These are phyloP conservation scores for Penicillium sp. DNA, from an alignment of 2,329 filamentous ascomycete species.

Conservation along the genomic window DNA sequence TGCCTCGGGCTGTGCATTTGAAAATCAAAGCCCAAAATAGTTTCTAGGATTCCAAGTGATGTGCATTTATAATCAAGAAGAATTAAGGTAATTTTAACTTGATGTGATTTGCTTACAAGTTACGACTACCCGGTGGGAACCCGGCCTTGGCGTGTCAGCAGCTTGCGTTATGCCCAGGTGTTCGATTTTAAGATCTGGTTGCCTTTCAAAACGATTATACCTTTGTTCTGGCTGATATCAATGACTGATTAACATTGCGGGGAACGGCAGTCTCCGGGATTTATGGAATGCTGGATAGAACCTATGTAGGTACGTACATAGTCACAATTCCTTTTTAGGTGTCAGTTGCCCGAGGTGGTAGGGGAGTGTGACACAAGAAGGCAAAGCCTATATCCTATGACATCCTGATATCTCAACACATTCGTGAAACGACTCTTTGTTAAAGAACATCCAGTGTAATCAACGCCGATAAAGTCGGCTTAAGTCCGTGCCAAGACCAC, in stretches of 20 bases:
- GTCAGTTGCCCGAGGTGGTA: neutral
- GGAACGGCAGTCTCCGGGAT: neutral
- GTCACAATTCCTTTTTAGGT: too few relatives aligned
- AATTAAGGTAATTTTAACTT: neutral
- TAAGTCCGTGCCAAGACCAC: slow-evolving; percentile 10
- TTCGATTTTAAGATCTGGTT: neutral
- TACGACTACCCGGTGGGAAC: neutral
- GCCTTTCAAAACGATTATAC: neutral
- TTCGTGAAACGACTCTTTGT: neutral
- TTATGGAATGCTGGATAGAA: neutral
- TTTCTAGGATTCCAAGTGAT: neutral
- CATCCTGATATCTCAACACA: neutral
- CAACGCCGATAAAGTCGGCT: neutral
- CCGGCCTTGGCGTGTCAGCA: neutral
- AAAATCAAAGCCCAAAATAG: neutral
- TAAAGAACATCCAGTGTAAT: neutral
- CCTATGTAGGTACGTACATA: neutral
- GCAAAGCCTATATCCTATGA: too few relatives aligned
- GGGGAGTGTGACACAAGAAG: neutral
- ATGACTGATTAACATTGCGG: neutral
- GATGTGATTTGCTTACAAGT: neutral
- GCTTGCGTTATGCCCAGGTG: neutral
- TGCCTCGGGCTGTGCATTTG: neutral
- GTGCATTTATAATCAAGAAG: neutral
- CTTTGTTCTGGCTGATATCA: neutral